Evolutionary conservation across 257 asterid genomes (phyloP), one percentile per base, ranked within the genome.

Genomic region (Solanum sitiens): DNA sequence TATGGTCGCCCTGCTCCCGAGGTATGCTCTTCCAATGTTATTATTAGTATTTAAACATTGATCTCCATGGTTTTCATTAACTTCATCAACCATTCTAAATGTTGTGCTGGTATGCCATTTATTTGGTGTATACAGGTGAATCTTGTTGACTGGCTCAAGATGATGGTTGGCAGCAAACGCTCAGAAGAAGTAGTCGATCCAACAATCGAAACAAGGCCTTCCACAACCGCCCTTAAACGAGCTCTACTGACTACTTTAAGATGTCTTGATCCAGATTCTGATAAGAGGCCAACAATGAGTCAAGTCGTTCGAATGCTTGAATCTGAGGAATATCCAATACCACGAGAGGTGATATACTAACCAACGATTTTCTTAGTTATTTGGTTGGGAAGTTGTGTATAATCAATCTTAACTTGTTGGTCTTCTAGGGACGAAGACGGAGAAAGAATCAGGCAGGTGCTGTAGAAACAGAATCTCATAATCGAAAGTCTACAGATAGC

Each of bases 251-350:
- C 95, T 8, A 95, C 98, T 47, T 83, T 96, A 83, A 91, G 98
- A 87, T 96, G 98, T 75, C 98, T 96, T 20, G 98, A 96, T 89
- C 96, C 96, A 2, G 94, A 95, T 83, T 92, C 97, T 5, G 94
- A 91, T 82, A 94, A 94, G 88, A 93, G 98, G 86, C 98, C 98
- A n/a, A 89, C 91, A 27, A 95, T 95, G 98, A 92, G 94, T 90
- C 96, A 95, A 89, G 96, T 95, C 18, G 98, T 92, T 59, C 93
- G 98, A 20, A 96, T 96, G 98, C 96, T 96, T 23, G 98, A 96
- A 86, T 93, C 98, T 1, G 94, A 95, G 50, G 98, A 96, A 88
- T 95, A 94, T 88, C 98, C 98, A 2, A 86, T 95, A 86, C 94
- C 92, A 15, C 89, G 97, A 92, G 94, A 94, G 95, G 98, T 93